Percentiles rank a stretch among this genome's conserved stretches.
These are phyloP conservation scores for Liquidambar formosana DNA, from an alignment of 164 flowering plant genomes.

Conservation along the genomic window DNA sequence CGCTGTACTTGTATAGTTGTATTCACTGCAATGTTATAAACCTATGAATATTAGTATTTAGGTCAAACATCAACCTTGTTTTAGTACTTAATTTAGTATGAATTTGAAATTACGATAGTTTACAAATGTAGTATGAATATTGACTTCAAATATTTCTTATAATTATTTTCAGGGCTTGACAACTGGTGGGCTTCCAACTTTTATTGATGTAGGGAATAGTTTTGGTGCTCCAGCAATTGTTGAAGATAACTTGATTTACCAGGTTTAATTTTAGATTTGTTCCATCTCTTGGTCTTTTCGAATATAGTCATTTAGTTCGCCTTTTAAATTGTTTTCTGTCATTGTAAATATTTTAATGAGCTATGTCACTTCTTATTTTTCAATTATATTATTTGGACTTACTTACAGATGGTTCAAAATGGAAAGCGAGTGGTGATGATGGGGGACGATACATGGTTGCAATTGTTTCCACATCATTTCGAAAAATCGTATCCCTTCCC, in stretches of 20 bases:
- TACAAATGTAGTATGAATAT: constrained; percentile 20
- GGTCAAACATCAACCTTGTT: too few relatives aligned
- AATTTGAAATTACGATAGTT: neutral
- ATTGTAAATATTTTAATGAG: neutral
- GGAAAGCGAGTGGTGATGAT: constrained; percentile 88
- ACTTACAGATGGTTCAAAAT: constrained; percentile 65
- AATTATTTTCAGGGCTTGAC: constrained; percentile 76
- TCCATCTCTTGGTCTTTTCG: neutral
- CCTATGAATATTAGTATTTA: too few relatives aligned
- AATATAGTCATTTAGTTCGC: neutral
- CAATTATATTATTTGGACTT: constrained; percentile 9
- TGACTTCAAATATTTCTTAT: neutral
- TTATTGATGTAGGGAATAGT: constrained; percentile 96
- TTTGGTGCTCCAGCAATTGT: constrained; percentile 96
- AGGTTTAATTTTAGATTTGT: constrained; percentile 40
- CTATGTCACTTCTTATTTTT: neutral
- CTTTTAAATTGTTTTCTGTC: neutral
- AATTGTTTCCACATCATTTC: constrained; percentile 91
- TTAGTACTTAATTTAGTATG: too few relatives aligned
- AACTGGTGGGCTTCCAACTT: constrained; percentile 97
- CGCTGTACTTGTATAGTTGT: too few relatives aligned
- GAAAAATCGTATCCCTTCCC: constrained; percentile 77
- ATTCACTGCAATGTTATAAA: too few relatives aligned
- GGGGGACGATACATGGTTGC: constrained; percentile 99
- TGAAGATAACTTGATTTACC: constrained; percentile 89